Conservation (phyloP, 805 yeast genomes). For the Millerozyma acaciae region DNA sequence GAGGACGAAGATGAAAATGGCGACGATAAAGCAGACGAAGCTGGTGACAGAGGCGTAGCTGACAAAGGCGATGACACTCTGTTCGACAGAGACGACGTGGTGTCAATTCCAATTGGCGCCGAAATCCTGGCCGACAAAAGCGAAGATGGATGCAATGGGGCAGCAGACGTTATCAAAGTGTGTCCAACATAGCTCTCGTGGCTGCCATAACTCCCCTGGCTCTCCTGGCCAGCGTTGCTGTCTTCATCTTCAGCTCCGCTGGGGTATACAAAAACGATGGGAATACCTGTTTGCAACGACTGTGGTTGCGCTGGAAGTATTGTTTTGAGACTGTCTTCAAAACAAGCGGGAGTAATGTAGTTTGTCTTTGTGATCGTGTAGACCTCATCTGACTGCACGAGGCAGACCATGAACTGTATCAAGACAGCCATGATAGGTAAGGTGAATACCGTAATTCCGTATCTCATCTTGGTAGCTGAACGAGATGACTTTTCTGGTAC, state of each 20-base stretch:
- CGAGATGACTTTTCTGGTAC: too few species aligned
- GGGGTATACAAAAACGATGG: constrained; percentile 27
- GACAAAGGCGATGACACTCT: not conserved
- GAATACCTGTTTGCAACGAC: constrained; percentile 22
- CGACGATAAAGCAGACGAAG: not conserved
- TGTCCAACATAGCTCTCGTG: too few species aligned
- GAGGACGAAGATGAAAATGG: not conserved
- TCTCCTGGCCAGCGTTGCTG: constrained; percentile 1
- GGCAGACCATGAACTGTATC: not conserved
- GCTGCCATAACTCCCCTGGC: constrained; percentile 3
- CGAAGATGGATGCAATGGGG: too few species aligned
- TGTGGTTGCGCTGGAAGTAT: constrained; percentile 17
- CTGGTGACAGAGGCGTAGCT: not conserved
- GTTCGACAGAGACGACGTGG: not conserved
- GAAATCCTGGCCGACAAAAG: too few species aligned
- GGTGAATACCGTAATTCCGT: not conserved
- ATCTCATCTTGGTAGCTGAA: too few species aligned
- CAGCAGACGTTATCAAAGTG: too few species aligned
- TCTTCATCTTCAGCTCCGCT: constrained; percentile 4
- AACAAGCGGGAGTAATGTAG: constrained; percentile 22
- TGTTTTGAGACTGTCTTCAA: constrained; percentile 13
- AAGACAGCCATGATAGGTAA: constrained; percentile 1
- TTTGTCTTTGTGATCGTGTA: constrained; percentile 24
- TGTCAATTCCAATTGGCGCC: not conserved
- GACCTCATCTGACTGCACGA: constrained; percentile 9